Base-by-base conservation (phyloP, 2,329 filamentous ascomycete genomes). In the Paracamarosporium sp. region DNA sequence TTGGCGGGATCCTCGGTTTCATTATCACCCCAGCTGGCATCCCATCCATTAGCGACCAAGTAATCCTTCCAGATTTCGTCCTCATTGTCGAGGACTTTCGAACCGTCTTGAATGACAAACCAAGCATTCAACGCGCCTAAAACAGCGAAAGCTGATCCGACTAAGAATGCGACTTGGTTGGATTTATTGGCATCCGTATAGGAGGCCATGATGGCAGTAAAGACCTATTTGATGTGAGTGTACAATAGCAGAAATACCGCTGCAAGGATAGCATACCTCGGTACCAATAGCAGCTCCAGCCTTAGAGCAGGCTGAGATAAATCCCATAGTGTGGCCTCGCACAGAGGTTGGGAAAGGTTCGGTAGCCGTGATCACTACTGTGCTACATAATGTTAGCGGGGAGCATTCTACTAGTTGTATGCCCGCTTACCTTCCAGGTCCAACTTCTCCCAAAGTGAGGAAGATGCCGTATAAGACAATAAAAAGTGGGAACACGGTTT, bases 21-120 rank as follows among this genome's bases (percentile, higher is more conserved):
- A 11, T 44, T 44, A 33, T 70, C 68, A 25, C 68, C 68, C 66
- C 68, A 70, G 9, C 62, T 56, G 17, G 64, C 64, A 35, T 66
- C 59, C 28, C 64, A 70, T 5, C 68, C 68, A 25, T 61, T 55
- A 40, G 65, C 64, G 8, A 54, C 40, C 13, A 70, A 61, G 36
- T 69, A 70, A 11, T 52, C 53, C n/a, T 65, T 67, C 66, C 68
- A 70, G 22, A 63, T 63, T 38, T 65, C 66, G 20, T 73, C 69
- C 44, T 75, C 72, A n/a, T 72, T 59, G 2, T 65, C 68, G 5
- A 75, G 59, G 8, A 62, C 57, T 12, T 63, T 59, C 8, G 65
- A 56, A 8, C 66, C 50, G 33, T 66, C 67, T 12, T 69, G 73
- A 9, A 77, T 71, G 36, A 76, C 56, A 25, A 69, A 71, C 66